phyloP scores from a whole-genome alignment of 768 basidiomycete genomes.

The Suillus spraguei region DNA sequence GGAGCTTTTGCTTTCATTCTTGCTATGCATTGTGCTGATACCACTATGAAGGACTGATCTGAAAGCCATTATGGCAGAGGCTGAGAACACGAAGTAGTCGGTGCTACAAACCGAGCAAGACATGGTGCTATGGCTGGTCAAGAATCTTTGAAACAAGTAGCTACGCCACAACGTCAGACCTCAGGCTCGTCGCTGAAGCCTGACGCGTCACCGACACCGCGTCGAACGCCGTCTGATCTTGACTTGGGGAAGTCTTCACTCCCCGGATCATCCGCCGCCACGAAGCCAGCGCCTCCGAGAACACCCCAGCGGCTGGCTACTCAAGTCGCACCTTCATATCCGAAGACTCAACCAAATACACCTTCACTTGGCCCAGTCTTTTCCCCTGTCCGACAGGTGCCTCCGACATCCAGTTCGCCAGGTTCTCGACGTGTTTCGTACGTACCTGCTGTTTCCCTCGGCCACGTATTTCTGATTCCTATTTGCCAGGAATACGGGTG shows the following conservation, averaged over 20 bases:
- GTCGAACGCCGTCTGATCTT: conserved; percentile 16
- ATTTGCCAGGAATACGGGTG: conserved; percentile 29
- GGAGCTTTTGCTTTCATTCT: background rate
- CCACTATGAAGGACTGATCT: conserved; percentile 51
- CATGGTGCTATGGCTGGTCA: background rate
- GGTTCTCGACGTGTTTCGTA: conserved; percentile 51
- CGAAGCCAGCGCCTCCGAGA: background rate
- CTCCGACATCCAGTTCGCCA: conserved; percentile 28
- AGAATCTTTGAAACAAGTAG: background rate
- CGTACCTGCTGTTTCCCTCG: conserved; percentile 26
- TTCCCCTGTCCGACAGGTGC: conserved; percentile 53
- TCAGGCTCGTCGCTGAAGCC: conserved; percentile 12
- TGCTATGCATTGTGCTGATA: conserved; percentile 12
- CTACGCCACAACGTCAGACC: conserved; percentile 4
- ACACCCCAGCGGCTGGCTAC: conserved; percentile 20
- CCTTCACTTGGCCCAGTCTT: conserved; percentile 65
- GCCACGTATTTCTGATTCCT: background rate
- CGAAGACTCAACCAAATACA: conserved; percentile 24
- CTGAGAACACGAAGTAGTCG: conserved; percentile 37
- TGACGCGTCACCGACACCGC: conserved; percentile 13
- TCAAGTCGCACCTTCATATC: conserved; percentile 17
- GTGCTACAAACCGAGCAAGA: background rate
- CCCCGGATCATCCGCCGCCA: conserved; percentile 1
- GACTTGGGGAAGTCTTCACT: conserved; percentile 8
- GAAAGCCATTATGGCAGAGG: conserved; percentile 85